Percentiles rank a stretch among this genome's conserved stretches.
These are phyloP conservation scores for Periconia sp. DNA, from an alignment of 2,329 filamentous ascomycete species.

Conservation along the genomic window DNA sequence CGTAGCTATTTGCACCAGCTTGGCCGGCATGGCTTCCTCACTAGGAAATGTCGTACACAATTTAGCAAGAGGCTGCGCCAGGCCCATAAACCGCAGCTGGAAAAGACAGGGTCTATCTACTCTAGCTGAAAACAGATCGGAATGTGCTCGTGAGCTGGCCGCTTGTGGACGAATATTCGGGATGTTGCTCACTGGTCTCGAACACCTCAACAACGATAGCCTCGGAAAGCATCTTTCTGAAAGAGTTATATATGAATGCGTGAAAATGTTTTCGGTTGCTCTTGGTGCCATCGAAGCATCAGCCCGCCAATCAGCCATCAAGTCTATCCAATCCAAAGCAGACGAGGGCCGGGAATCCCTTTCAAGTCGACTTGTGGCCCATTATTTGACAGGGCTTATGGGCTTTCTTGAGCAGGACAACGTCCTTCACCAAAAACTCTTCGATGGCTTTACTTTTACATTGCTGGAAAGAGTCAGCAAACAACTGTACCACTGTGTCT, in stretches of 20 bases:
- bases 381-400: constrained; percentile 41
- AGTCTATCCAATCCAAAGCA: constrained; percentile 5
- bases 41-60: constrained; percentile 27
- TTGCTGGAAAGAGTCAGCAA: constrained; percentile 44
- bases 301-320: constrained; percentile 23
- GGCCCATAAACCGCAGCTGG: constrained; percentile 15
- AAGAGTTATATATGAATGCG: constrained; percentile 33
- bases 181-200: constrained; percentile 33
- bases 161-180: constrained; percentile 35
- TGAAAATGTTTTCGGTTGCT: constrained; percentile 42
- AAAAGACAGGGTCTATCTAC: constrained; percentile 10
- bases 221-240: constrained; percentile 16
- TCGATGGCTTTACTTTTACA: constrained; percentile 48
- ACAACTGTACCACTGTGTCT: constrained; percentile 42
- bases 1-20: constrained; percentile 25
- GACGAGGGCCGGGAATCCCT: constrained; percentile 21
- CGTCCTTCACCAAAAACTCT: constrained; percentile 41
- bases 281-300: constrained; percentile 33
- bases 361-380: constrained; percentile 29
- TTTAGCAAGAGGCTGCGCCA: constrained; percentile 21
- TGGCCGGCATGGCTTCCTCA: constrained; percentile 24
- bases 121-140: constrained; percentile 25
- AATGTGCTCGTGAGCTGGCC: constrained; percentile 28
- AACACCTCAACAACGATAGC: constrained; percentile 18
- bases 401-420: constrained; percentile 39